A percentile compares a stretch with the other conserved stretches of the same genome.
phyloP scores from a whole-genome alignment of 768 basidiomycete species.

The Trametes villosa region DNA sequence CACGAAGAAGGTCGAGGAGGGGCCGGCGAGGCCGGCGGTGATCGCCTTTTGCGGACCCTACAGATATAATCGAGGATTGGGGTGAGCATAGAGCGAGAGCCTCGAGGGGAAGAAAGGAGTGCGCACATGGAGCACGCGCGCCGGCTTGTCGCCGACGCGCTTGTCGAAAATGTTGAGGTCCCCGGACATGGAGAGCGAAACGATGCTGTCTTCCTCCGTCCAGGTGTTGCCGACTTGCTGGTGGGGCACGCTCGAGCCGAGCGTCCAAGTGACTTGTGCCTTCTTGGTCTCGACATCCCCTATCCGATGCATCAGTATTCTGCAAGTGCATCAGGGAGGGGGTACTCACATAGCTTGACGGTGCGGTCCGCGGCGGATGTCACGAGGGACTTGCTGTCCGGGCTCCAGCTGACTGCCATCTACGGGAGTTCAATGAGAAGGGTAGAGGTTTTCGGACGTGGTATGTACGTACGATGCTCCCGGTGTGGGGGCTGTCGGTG shows the following conservation, averaged over 20 bases:
- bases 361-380: constrained; percentile 88
- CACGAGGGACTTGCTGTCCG: constrained; percentile 70
- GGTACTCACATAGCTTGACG: constrained; percentile 78
- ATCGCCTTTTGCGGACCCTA: constrained; percentile 85
- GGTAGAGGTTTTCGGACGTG: no score
- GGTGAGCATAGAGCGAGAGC: neutral
- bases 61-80: neutral
- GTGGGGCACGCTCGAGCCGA: constrained; percentile 73
- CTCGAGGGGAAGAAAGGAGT: neutral
- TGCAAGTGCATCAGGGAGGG: neutral
- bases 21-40: constrained; percentile 57
- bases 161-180: constrained; percentile 83
- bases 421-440: constrained; percentile 29
- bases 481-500: constrained; percentile 69
- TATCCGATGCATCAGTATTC: constrained; percentile 31
- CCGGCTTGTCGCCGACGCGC: constrained; percentile 61
- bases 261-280: constrained; percentile 64
- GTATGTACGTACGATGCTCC: constrained; percentile 69
- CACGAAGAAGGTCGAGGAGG: constrained; percentile 69
- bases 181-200: constrained; percentile 84
- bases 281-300: constrained; percentile 85
- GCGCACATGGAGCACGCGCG: constrained; percentile 65
- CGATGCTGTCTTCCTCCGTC: constrained; percentile 69
- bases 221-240: constrained; percentile 94
- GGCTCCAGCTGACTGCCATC: constrained; percentile 83